Evolutionary conservation across 2,329 filamentous ascomycete genomes (phyloP).

Genomic region (Dryadomyces quercivorus): DNA sequence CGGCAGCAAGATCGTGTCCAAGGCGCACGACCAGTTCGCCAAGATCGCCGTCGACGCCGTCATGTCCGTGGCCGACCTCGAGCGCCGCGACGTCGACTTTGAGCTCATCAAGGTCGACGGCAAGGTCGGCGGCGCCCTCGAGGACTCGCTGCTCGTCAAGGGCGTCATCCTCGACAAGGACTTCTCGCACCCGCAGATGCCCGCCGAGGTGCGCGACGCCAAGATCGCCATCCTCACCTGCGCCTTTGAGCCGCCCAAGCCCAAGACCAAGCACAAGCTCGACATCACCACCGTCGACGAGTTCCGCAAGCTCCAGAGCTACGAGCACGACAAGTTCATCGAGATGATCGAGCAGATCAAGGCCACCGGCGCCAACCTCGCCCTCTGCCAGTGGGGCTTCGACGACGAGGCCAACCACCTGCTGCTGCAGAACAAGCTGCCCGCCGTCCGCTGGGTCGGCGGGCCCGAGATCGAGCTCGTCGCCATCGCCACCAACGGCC

Average conservation of each 20-base stretch:
- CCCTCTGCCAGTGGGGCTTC: slow-evolving; percentile 99
- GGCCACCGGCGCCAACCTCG: slow-evolving; percentile 89
- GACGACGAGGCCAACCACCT: slow-evolving; percentile 98
- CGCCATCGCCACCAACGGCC: slow-evolving; percentile 94
- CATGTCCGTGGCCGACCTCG: slow-evolving; percentile 87
- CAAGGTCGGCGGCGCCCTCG: slow-evolving; percentile 87
- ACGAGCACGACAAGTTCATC: slow-evolving; percentile 90
- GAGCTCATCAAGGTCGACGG: slow-evolving; percentile 99
- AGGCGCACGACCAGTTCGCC: slow-evolving; percentile 95
- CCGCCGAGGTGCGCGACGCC: slow-evolving; percentile 83
- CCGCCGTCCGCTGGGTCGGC: slow-evolving; percentile 94
- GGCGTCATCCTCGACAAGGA: slow-evolving; percentile 99
- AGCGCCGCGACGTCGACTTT: slow-evolving; percentile 95
- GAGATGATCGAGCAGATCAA: slow-evolving; percentile 99
- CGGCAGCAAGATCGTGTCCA: slow-evolving; percentile 98
- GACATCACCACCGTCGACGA: slow-evolving; percentile 96
- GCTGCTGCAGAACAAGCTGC: slow-evolving; percentile 87
- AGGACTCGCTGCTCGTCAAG: slow-evolving; percentile 90
- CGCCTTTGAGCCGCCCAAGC: slow-evolving; percentile 96
- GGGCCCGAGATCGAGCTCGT: slow-evolving; percentile 97
- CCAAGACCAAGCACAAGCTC: slow-evolving; percentile 98
- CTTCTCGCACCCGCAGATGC: slow-evolving; percentile 99
- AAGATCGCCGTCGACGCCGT: slow-evolving; percentile 96
- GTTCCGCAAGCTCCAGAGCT: slow-evolving; percentile 94
- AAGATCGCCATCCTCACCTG: slow-evolving; percentile 97